Conservation (phyloP, 2,329 filamentous ascomycete species). For the Colletotrichum phormii region DNA sequence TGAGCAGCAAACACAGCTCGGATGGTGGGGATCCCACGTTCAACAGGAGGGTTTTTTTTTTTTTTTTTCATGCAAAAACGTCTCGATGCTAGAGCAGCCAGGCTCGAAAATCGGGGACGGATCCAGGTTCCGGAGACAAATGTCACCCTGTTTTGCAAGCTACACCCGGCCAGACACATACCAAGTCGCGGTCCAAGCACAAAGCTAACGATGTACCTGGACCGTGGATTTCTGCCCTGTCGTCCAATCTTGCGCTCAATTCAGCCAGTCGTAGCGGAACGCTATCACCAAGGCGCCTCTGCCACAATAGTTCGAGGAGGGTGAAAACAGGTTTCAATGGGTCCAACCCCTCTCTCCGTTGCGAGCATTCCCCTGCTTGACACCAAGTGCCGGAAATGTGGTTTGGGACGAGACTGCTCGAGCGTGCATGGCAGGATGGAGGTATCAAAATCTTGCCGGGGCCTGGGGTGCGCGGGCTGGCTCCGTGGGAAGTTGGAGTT, state of each 20-base stretch:
- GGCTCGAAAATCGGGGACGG: neutral
- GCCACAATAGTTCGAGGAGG: neutral
- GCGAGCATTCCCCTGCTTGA: slow-evolving; percentile 29
- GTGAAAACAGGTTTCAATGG: slow-evolving; percentile 29
- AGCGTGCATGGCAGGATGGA: slow-evolving; percentile 16
- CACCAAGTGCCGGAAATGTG: neutral
- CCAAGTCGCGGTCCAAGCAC: slow-evolving; percentile 25
- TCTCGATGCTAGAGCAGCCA: neutral
- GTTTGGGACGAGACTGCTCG: slow-evolving; percentile 18
- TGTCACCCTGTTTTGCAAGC: slow-evolving; percentile 27
- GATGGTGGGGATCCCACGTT: slow-evolving; percentile 1
- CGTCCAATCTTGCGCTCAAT: slow-evolving; percentile 15
- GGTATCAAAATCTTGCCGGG: neutral
- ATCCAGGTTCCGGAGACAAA: slow-evolving; percentile 14
- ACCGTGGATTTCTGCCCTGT: slow-evolving; percentile 1
- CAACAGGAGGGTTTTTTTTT: neutral
- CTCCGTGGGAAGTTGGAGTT: neutral
- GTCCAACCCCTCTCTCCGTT: neutral
- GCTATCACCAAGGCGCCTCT: neutral
- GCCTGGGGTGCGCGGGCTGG: neutral
- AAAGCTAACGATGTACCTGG: neutral
- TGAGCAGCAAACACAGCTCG: neutral
- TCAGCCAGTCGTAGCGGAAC: neutral
- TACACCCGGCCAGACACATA: neutral
- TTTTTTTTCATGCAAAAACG: neutral